A percentile compares a stretch with the other conserved stretches of the same genome.
Evolutionary conservation across 2,329 filamentous ascomycete species (phyloP).

Genomic region (Diplodia intermedia): DNA sequence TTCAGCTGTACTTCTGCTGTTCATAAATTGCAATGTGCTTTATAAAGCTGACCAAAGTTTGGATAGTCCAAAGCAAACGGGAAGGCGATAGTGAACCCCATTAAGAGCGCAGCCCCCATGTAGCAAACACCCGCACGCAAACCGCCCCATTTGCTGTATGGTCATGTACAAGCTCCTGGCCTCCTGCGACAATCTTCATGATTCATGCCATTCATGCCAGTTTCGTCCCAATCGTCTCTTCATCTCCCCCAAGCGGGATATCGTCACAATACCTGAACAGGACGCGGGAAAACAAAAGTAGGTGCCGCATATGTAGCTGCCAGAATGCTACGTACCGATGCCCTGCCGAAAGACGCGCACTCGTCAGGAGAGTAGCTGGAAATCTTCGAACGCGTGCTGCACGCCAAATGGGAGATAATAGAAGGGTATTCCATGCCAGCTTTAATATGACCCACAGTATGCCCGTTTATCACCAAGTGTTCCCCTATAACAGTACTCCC

Average conservation of each 20-base stretch:
- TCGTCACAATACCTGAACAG: constrained; percentile 9
- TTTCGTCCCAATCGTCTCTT: constrained; percentile 8
- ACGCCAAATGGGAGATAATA: constrained; percentile 26
- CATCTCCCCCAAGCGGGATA: constrained; percentile 5
- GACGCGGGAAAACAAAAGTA: constrained; percentile 13
- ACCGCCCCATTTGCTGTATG: constrained; percentile 20
- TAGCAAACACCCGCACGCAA: constrained; percentile 11
- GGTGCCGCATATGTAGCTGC: constrained; percentile 24
- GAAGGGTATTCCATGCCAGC: constrained; percentile 32
- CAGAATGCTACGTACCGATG: constrained; percentile 22
- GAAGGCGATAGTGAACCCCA: constrained; percentile 6
- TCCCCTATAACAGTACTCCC: constrained; percentile 26
- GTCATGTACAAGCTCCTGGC: constrained; percentile 12
- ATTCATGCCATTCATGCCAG: constrained; percentile 25
- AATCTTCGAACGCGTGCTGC: constrained; percentile 23
- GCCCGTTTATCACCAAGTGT: constrained; percentile 28
- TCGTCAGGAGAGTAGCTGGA: constrained; percentile 9
- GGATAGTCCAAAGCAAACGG: constrained; percentile 6
- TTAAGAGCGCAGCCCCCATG: constrained; percentile 3
- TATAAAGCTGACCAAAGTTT: neutral
- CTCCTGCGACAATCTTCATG: constrained; percentile 10
- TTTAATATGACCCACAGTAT: constrained; percentile 33
- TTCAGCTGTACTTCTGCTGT: neutral
- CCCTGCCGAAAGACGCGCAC: constrained; percentile 25
- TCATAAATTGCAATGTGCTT: neutral